Evolutionary conservation across 768 basidiomycete species (phyloP), one percentile per base, ranked within the genome.

Genomic region (Neoboletus subvelutipes): DNA sequence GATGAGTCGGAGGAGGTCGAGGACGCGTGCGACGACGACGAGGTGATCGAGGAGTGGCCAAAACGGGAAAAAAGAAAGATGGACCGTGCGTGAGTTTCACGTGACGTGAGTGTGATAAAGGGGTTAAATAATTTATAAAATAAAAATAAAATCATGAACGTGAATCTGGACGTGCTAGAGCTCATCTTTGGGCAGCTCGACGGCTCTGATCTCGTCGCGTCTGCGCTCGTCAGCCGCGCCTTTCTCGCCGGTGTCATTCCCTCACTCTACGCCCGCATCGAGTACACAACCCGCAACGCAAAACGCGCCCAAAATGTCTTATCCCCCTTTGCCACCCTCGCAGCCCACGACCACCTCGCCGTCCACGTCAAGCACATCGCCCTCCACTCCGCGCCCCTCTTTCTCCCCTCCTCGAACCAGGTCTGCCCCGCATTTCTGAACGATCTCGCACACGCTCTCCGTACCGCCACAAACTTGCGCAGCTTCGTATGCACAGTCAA

Each of bases 91-190:
- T 56, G 39, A 46, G 41, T 18, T 10, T 52, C 64, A 66, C 64
- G 64, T 65, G 64, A 58, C n/a, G n/a, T n/a, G n/a, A n/a, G n/a
- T n/a, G n/a, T n/a, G n/a, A n/a, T n/a, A n/a, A n/a, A n/a, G n/a
- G n/a, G n/a, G n/a, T n/a, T n/a, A n/a, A n/a, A n/a, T n/a, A n/a
- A n/a, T n/a, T n/a, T n/a, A n/a, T n/a, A n/a, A n/a, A n/a, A n/a
- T n/a, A n/a, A n/a, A n/a, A n/a, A n/a, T n/a, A n/a, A n/a, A n/a
- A n/a, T n/a, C n/a, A n/a, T n/a, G 61, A 87, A 82, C 62, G 75
- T 89, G 46, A 84, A 90, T 59, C 77, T 84, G 20, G 89, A 92
- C 71, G 85, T 90, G 37, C 78, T 90, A 41, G 85, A 87, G 65
- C 75, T 84, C n/a, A 82, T 91, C 18, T 86, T 86, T 59, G 69